Conservation (phyloP, 1,284 basidiomycete species). For the Porodaedalea pini region DNA sequence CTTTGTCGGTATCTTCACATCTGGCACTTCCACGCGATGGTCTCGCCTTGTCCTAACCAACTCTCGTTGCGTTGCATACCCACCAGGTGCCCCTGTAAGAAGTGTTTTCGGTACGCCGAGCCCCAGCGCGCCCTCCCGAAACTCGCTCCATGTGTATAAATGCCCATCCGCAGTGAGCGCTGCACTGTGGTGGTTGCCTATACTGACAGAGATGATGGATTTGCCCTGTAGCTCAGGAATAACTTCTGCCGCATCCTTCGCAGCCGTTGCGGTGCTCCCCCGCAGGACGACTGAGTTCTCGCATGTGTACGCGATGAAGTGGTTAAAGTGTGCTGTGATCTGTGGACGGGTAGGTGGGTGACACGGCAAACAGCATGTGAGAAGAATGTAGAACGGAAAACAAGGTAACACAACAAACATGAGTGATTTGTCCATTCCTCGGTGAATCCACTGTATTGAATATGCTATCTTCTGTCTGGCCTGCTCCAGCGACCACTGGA, state of each 20-base stretch:
- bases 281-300: conserved; percentile 66
- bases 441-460: conserved; percentile 31
- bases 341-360: conserved; percentile 30
- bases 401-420: conserved; percentile 45
- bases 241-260: conserved; percentile 47
- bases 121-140: conserved; percentile 76
- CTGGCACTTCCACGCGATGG: conserved; percentile 31
- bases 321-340: conserved; percentile 81
- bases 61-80: conserved; percentile 42
- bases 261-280: conserved; percentile 44
- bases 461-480: conserved; percentile 16
- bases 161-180: conserved; percentile 77
- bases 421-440: conserved; percentile 57
- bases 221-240: conserved; percentile 70
- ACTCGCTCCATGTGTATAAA: conserved; percentile 81
- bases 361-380: no score
- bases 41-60: conserved; percentile 33
- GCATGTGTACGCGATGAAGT: conserved; percentile 80
- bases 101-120: conserved; percentile 65
- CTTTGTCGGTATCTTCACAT: conserved; percentile 57
- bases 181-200: conserved; percentile 88
- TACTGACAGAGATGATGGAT: conserved; percentile 75
- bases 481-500: conserved; percentile 37
- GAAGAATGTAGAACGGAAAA: conserved; percentile 8
- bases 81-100: conserved; percentile 55